Percentiles rank a stretch among this genome's conserved stretches.
phyloP scores from a whole-genome alignment of 495 filamentous ascomycete genomes.

The Cercophora samala region DNA sequence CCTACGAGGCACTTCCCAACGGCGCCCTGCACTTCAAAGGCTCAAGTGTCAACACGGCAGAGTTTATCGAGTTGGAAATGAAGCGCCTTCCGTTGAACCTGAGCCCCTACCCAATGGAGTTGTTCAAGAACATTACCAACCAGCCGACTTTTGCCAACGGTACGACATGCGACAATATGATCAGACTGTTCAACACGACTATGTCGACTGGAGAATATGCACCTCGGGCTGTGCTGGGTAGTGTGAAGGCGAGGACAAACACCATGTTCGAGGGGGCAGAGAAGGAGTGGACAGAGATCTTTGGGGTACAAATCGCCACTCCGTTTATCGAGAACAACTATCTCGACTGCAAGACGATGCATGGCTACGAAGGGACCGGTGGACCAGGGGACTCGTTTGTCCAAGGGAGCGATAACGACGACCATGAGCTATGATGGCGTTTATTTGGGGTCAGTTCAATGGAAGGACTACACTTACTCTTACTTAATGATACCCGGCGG shows the following conservation, averaged over 20 bases:
- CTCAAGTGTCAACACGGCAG: constrained; percentile 19
- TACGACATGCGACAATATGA: constrained; percentile 39
- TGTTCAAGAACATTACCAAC: constrained; percentile 43
- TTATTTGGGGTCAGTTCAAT: neutral
- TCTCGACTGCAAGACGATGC: constrained; percentile 34
- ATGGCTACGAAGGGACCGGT: constrained; percentile 31
- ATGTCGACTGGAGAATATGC: constrained; percentile 32
- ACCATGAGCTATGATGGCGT: neutral
- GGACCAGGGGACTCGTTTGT: constrained; percentile 25
- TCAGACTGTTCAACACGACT: constrained; percentile 40
- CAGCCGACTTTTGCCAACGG: constrained; percentile 43
- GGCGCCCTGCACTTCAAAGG: constrained; percentile 34
- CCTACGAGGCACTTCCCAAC: constrained; percentile 30
- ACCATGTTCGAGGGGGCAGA: constrained; percentile 24
- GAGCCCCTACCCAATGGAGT: constrained; percentile 35
- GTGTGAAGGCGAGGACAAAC: constrained; percentile 30
- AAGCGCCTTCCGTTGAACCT: constrained; percentile 2
- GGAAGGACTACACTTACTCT: neutral
- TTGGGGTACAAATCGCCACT: constrained; percentile 41
- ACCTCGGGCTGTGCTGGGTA: constrained; percentile 32
- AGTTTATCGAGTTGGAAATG: constrained; percentile 36
- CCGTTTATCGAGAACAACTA: constrained; percentile 45
- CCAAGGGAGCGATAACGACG: neutral
- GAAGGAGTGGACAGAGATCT: constrained; percentile 31
- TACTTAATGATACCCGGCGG: constrained; percentile 6